Conservation (phyloP, 345 rosid species). For the Salix koriyanagi region DNA sequence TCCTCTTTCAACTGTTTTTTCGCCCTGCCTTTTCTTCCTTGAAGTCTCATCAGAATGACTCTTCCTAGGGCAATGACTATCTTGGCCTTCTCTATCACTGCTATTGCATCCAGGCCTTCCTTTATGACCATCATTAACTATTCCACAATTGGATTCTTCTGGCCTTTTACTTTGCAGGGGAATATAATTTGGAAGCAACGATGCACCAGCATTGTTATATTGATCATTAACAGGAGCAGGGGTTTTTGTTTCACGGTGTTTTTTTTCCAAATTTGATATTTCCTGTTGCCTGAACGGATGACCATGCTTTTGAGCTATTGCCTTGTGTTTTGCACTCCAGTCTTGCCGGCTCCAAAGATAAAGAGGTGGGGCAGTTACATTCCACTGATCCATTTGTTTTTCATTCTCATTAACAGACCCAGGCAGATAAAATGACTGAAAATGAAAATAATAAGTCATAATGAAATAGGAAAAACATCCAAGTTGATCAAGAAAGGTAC, state of each 20-base stretch:
- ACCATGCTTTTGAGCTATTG: constrained; percentile 52
- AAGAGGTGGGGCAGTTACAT: constrained; percentile 55
- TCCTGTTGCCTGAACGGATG: constrained; percentile 34
- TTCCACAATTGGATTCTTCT: constrained; percentile 15
- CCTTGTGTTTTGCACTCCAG: constrained; percentile 53
- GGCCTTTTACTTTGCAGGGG: constrained; percentile 27
- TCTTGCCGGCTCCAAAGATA: constrained; percentile 88
- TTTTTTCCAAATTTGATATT: constrained; percentile 13
- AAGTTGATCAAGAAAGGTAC: neutral
- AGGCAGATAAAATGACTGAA: constrained; percentile 91
- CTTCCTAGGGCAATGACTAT: constrained; percentile 19
- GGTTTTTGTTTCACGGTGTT: constrained; percentile 15
- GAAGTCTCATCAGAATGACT: constrained; percentile 29
- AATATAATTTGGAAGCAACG: constrained; percentile 15
- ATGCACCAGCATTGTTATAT: constrained; percentile 7
- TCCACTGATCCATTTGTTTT: constrained; percentile 79
- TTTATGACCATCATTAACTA: constrained; percentile 1
- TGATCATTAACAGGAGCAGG: constrained; percentile 22
- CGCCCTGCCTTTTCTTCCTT: constrained; percentile 21
- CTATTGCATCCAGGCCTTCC: constrained; percentile 3
- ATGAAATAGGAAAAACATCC: too few species aligned
- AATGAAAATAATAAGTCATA: neutral
- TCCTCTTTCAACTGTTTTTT: constrained; percentile 27
- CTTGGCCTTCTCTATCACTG: constrained; percentile 24
- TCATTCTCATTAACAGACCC: constrained; percentile 69